These are phyloP conservation scores for Chytriomyces confervae DNA, from an alignment of 192 early-diverging fungal species.

Conservation along the genomic window DNA sequence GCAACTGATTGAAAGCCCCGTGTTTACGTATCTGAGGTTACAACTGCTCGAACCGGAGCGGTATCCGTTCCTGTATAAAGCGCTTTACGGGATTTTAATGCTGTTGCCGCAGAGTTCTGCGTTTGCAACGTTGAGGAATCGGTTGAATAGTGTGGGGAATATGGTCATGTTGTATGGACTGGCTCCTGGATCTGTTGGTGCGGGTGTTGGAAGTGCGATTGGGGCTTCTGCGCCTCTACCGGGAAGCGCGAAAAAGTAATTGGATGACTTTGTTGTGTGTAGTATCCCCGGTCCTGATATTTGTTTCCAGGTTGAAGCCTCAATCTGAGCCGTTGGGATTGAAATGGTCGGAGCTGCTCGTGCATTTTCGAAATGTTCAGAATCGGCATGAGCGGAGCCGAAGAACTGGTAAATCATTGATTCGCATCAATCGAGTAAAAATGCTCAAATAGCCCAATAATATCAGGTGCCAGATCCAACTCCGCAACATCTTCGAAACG, in stretches of 20 bases:
- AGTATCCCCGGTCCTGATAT: not conserved
- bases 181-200: not conserved
- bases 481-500: not conserved
- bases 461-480: not conserved
- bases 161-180: slow-evolving; percentile 49
- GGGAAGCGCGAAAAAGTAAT: not conserved
- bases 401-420: slow-evolving; percentile 45
- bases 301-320: not conserved
- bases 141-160: slow-evolving; percentile 82
- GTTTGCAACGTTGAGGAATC: slow-evolving; percentile 92
- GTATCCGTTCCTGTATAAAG: slow-evolving; percentile 89
- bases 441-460: not conserved
- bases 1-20: slow-evolving; percentile 94
- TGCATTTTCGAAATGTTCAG: slow-evolving; percentile 78
- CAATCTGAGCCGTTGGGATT: slow-evolving; percentile 1
- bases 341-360: slow-evolving; percentile 70
- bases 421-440: not conserved
- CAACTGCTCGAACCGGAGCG: slow-evolving; percentile 91
- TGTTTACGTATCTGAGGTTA: slow-evolving; percentile 93
- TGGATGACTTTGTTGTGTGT: slow-evolving; percentile 6
- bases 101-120: slow-evolving; percentile 95
- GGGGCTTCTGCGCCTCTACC: slow-evolving; percentile 1
- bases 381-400: slow-evolving; percentile 74
- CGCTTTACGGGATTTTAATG: slow-evolving; percentile 96
- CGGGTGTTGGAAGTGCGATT: not conserved